Conservation (phyloP, 2,329 filamentous ascomycete species). For the Helotiales sp. region DNA sequence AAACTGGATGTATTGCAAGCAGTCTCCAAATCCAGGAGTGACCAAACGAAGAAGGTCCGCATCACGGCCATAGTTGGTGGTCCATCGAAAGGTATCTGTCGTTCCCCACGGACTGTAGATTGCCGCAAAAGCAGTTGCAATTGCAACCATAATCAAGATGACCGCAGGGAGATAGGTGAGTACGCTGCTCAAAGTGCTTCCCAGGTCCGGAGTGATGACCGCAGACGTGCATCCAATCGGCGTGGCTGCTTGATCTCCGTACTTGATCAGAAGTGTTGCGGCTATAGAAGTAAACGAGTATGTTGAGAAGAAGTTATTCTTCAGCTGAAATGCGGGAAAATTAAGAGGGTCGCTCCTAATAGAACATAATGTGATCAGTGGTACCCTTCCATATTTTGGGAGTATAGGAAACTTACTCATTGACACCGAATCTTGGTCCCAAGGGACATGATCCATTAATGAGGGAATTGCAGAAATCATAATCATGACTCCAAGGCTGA, state of each 20-base stretch:
- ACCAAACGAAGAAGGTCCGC: conserved; percentile 89
- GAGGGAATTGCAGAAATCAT: conserved; percentile 70
- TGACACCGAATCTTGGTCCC: conserved; percentile 69
- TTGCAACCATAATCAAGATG: conserved; percentile 77
- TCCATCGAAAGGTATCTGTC: conserved; percentile 89
- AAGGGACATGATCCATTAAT: conserved; percentile 74
- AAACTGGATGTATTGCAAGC: conserved; percentile 96
- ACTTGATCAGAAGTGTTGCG: conserved; percentile 73
- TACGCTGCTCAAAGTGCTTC: conserved; percentile 67
- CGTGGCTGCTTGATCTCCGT: conserved; percentile 68
- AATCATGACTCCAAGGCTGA: conserved; percentile 62
- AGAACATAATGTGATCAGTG: conserved; percentile 23
- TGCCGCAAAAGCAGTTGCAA: conserved; percentile 82
- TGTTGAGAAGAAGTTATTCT: conserved; percentile 75
- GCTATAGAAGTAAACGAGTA: conserved; percentile 87
- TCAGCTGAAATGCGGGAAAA: conserved; percentile 75
- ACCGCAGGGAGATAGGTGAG: conserved; percentile 78
- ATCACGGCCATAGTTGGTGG: conserved; percentile 96
- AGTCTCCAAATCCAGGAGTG: conserved; percentile 95
- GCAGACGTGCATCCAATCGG: conserved; percentile 80
- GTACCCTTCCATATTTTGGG: not conserved
- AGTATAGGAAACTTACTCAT: conserved; percentile 47
- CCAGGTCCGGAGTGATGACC: conserved; percentile 84
- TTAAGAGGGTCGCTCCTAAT: conserved; percentile 47
- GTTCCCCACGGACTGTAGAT: conserved; percentile 95